Evolutionary conservation across 768 basidiomycete species (phyloP).

Genomic region (Strobilomyces dryophilus): DNA sequence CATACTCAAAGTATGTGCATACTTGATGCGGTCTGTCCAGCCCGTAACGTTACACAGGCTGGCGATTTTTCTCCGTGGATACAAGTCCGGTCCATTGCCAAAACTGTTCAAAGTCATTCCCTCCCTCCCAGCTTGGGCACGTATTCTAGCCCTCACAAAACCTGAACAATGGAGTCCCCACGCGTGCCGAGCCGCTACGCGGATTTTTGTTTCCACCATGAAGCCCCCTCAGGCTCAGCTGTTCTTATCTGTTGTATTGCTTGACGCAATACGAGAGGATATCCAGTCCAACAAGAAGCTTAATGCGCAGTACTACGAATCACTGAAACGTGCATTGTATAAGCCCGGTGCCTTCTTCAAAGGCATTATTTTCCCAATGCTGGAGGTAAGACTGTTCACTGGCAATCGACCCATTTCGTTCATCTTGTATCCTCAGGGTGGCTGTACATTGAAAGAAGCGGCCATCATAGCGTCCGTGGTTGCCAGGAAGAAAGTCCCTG

Average conservation of each 20-base stretch:
- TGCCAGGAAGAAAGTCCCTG: constrained; percentile 86
- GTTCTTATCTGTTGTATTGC: constrained; percentile 86
- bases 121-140: constrained; percentile 92
- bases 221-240: constrained; percentile 92
- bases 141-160: constrained; percentile 86
- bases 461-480: constrained; percentile 91
- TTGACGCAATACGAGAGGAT: constrained; percentile 87
- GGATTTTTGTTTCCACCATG: constrained; percentile 94
- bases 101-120: constrained; percentile 99
- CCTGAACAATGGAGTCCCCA: constrained; percentile 96
- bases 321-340: constrained; percentile 87
- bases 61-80: constrained; percentile 77
- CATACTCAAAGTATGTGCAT: constrained; percentile 79
- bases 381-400: constrained; percentile 61
- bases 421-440: constrained; percentile 40
- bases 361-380: constrained; percentile 91
- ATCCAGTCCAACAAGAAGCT: constrained; percentile 84
- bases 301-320: constrained; percentile 90
- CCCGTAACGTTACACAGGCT: constrained; percentile 49
- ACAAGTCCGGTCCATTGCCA: constrained; percentile 91
- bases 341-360: constrained; percentile 99
- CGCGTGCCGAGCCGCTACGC: constrained; percentile 90
- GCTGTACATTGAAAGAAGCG: constrained; percentile 91
- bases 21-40: not conserved
- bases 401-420: constrained; percentile 28